Evolutionary conservation across 163 green algal genomes (phyloP).

Genomic region (Chloromonas sp.): DNA sequence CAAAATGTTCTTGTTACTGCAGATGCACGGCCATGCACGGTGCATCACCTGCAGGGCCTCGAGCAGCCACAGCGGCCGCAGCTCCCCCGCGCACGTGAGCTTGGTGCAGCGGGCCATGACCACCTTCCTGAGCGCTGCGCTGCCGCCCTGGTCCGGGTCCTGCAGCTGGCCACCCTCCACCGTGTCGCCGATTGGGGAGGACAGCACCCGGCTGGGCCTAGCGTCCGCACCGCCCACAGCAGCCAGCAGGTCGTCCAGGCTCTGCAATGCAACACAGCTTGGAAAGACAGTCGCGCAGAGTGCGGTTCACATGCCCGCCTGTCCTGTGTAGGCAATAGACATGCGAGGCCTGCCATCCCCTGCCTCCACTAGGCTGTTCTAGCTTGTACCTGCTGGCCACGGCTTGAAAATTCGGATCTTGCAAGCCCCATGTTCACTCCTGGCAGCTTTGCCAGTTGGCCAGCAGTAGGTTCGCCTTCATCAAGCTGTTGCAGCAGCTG

Average conservation of each 20-base stretch:
- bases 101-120: constrained; percentile 73
- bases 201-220: background rate
- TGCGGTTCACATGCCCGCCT: too few relatives aligned
- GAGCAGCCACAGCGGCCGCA: constrained; percentile 51
- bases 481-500: constrained; percentile 30
- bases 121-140: constrained; percentile 66
- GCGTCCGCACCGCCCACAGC: constrained; percentile 29
- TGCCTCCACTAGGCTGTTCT: too few relatives aligned
- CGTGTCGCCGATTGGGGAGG: background rate
- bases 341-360: too few relatives aligned
- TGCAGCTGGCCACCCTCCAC: background rate
- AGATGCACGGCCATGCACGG: too few relatives aligned
- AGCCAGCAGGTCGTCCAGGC: constrained; percentile 72
- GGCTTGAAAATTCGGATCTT: constrained; percentile 56
- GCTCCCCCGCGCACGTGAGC: constrained; percentile 11
- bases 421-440: constrained; percentile 22
- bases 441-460: background rate
- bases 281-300: background rate
- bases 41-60: constrained; percentile 52
- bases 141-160: background rate
- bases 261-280: constrained; percentile 17
- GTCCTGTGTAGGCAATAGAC: too few relatives aligned
- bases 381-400: constrained; percentile 53
- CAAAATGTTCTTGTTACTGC: too few relatives aligned
- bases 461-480: background rate